Evolutionary conservation across 495 filamentous ascomycete species (phyloP), one percentile per base, ranked within the genome.

Genomic region (Ramalina intermedia): DNA sequence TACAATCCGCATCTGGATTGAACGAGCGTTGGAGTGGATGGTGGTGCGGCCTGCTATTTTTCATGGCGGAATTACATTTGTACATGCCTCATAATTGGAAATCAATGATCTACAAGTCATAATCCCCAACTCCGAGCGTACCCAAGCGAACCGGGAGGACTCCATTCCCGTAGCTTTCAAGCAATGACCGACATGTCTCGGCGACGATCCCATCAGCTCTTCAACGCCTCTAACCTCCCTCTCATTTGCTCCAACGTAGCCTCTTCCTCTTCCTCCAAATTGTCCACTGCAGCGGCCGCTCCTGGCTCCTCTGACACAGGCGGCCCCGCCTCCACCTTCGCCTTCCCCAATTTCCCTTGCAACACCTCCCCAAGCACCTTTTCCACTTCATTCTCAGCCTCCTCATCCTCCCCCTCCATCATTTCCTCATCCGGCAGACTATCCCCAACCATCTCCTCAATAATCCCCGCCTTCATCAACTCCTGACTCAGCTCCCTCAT

Each of bases 391-490:
- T 56, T 63, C 36, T 67, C 67, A 36, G 58, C 60, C 29, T 71
- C 72, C 48, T 78, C 74, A 33, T 58, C 62, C 49, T 67, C 67
- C 8, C 81, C 73, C 52, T 72, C 77, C 37, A 80, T 76, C 66
- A 80, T 74, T 3, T 79, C 79, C 12, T 81, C 70, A 53, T 72
- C 75, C n/a, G 87, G 87, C 54, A 96, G 64, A 37, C 72, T 78
- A 61, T 96, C 91, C 38, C 78, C 82, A 12, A 94, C 80, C 82
- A 96, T 95, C 69, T 98, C 91, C 67, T 98, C 91, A 50, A 98
- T 95, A 53, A 98, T 89, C 3, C 93, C 91, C 2, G 91, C 89
- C 65, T 83, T 89, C 51, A 95, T 81, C 58, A 96, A 64, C 70
- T 98, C 91, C 44, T 80, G 71, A 48, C 80, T 84, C 23, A 98